These are phyloP conservation scores for Stramenopiles sp. DNA, from an alignment of 352 stramenopile genomes.

Conservation along the genomic window DNA sequence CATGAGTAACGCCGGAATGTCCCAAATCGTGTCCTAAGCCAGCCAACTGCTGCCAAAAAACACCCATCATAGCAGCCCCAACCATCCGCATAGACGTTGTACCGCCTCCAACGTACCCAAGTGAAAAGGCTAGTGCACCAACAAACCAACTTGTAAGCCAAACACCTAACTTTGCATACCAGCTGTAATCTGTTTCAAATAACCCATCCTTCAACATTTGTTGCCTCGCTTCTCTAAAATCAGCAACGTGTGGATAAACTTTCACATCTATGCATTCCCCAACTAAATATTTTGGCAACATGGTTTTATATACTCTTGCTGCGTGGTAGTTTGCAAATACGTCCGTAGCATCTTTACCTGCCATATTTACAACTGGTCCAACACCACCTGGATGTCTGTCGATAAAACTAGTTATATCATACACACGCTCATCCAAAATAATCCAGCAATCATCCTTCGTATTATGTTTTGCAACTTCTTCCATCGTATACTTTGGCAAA, in stretches of 20 bases:
- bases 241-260: conserved; percentile 22
- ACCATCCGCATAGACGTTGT: conserved; percentile 22
- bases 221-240: conserved; percentile 32
- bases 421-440: conserved; percentile 29
- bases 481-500: neutral
- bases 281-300: conserved; percentile 22
- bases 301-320: conserved; percentile 14
- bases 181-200: conserved; percentile 32
- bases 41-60: conserved; percentile 53
- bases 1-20: conserved; percentile 34
- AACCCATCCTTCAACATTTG: conserved; percentile 30
- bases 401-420: conserved; percentile 32
- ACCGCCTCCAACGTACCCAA: conserved; percentile 13
- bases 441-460: conserved; percentile 63
- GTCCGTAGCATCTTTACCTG: conserved; percentile 28
- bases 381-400: conserved; percentile 23
- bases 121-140: conserved; percentile 17
- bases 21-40: conserved; percentile 48
- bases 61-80: conserved; percentile 27
- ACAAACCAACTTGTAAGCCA: conserved; percentile 17
- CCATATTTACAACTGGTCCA: conserved; percentile 23
- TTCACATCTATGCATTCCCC: conserved; percentile 16
- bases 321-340: conserved; percentile 16
- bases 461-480: conserved; percentile 63
- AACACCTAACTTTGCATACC: conserved; percentile 21